These are phyloP conservation scores for Trichoderma simmonsii DNA, from an alignment of 2,329 filamentous ascomycete species.

Conservation along the genomic window DNA sequence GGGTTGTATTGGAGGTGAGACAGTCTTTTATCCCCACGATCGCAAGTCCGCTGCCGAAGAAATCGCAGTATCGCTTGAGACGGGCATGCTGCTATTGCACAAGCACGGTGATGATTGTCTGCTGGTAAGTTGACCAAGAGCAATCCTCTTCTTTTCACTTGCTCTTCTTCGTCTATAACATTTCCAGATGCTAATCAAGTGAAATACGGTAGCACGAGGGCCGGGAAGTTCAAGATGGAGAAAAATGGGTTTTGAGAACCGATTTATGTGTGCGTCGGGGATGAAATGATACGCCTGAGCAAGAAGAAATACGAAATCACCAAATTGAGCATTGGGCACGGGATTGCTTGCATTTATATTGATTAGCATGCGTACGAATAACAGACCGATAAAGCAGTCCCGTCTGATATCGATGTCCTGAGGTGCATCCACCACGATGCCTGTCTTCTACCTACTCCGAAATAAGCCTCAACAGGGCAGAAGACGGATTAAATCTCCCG, in stretches of 20 bases:
- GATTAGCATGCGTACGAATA: neutral
- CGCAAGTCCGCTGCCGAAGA: slow-evolving; percentile 56
- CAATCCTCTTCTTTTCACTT: neutral
- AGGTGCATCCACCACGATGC: neutral
- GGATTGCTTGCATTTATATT: neutral
- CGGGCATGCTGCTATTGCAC: slow-evolving; percentile 83
- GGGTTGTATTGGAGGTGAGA: slow-evolving; percentile 81
- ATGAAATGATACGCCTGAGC: neutral
- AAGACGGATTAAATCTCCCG: too few species aligned
- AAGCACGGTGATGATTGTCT: slow-evolving; percentile 87
- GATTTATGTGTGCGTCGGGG: slow-evolving; percentile 64
- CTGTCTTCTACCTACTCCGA: neutral
- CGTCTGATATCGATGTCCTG: neutral
- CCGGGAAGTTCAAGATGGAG: slow-evolving; percentile 70
- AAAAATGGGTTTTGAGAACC: slow-evolving; percentile 89
- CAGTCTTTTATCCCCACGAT: slow-evolving; percentile 81
- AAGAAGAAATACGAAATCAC: neutral
- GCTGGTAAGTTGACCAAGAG: slow-evolving; percentile 49
- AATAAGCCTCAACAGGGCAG: neutral
- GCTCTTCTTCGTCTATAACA: neutral
- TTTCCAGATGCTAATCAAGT: slow-evolving; percentile 25
- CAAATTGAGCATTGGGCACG: neutral
- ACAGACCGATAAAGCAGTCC: too few species aligned
- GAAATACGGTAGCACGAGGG: slow-evolving; percentile 65
- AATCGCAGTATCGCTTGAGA: slow-evolving; percentile 70